Evolutionary conservation across 306 rosid genomes (phyloP).

Genomic region (Acacia acuminata): DNA sequence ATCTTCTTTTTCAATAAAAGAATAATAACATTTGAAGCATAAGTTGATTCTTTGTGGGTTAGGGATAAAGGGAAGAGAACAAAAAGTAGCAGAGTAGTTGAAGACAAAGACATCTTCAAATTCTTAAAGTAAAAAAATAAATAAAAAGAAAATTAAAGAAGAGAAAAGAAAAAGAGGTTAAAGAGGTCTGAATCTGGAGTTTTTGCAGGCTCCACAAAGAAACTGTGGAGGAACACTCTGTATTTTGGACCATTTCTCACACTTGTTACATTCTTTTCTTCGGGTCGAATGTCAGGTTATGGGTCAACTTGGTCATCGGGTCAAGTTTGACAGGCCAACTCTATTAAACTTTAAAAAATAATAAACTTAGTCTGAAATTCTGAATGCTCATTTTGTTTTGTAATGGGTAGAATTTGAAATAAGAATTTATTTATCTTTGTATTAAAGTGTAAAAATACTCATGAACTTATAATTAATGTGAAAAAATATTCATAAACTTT

Average conservation of each 20-base stretch:
- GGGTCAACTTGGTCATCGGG: too few relatives aligned
- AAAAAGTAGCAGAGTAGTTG: slow-evolving; percentile 29
- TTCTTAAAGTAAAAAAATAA: neutral
- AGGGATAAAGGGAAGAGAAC: slow-evolving; percentile 54
- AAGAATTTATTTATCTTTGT: too few relatives aligned
- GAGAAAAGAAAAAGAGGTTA: slow-evolving; percentile 3
- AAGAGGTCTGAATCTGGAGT: slow-evolving; percentile 28
- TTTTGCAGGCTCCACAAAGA: slow-evolving; percentile 37
- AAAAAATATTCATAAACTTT: too few relatives aligned
- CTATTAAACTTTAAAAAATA: too few relatives aligned
- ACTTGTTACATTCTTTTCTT: neutral
- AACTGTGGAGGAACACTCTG: neutral
- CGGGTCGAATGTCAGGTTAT: neutral
- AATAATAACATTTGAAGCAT: neutral
- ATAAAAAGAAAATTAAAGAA: neutral
- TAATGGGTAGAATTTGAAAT: too few relatives aligned
- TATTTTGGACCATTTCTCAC: neutral
- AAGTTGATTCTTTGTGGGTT: slow-evolving; percentile 38
- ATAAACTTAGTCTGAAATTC: too few relatives aligned
- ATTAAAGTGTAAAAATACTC: too few relatives aligned
- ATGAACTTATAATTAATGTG: too few relatives aligned
- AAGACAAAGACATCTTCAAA: slow-evolving; percentile 7
- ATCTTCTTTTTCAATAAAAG: neutral
- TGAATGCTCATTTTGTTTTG: too few relatives aligned
- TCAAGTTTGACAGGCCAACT: too few relatives aligned